Evolutionary conservation across 1,284 basidiomycete species (phyloP), one percentile per base, ranked within the genome.

Genomic region (Fomitopsis pinicola): DNA sequence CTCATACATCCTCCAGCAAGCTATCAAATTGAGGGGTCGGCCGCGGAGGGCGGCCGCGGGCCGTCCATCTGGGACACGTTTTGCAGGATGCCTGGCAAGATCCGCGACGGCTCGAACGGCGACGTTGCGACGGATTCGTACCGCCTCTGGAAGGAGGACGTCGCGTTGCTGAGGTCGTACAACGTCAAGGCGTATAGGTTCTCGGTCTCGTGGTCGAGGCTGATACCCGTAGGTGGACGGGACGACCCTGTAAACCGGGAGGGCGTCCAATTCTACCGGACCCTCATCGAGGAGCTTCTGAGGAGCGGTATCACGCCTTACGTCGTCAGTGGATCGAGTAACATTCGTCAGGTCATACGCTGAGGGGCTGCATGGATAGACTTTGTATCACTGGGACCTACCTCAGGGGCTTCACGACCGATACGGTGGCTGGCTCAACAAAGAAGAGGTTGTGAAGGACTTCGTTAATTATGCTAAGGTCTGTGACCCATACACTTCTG

Each of bases 341-440:
- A 19, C 7, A 10, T 3, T 10, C 8, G 19, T 53, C n/a, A 15
- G 17, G 26, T 38, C 15, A 15, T 3, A n/a, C 26, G n/a, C 33
- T 53, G 19, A 44, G n/a, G 2, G 26, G 3, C 3, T 30, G 42
- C 15, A 1, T 53, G 17, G 62, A 3, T 22, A 88, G 87, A 91
- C 89, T 0, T 73, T 91, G 54, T 91, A 89, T 71, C 89, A 91
- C 70, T 92, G 89, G 89, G 90, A 92, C 68, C 76, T 90, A 5
- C 89, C 89, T 1, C 87, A 88, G 71, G 82, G 73, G 3, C 77
- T 92, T 9, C 81, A 89, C 60, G 83, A 89, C 60, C 79, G 86
- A 52, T 92, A 92, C 71, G 85, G 85, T 14, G 89, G 89, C 2
- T 91, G 88, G 86, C 76, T 91, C 54, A 83, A 86, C 74, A 84